Percentiles rank a stretch among this genome's conserved stretches.
These are phyloP conservation scores for Casuarina cunninghamiana DNA, from an alignment of 306 rosid species.

Conservation along the genomic window DNA sequence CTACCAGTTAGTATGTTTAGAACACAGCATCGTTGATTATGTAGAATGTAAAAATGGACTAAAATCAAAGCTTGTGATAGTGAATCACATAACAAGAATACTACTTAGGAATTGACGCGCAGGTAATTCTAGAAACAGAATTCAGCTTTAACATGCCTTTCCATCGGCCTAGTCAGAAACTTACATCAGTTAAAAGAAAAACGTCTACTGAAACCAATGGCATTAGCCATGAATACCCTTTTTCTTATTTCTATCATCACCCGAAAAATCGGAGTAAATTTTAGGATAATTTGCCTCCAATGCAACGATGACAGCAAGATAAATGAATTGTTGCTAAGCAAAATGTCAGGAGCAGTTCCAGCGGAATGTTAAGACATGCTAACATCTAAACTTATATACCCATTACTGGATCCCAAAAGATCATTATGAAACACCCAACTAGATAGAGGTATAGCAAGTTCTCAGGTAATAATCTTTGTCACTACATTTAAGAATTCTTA, in stretches of 20 bases:
- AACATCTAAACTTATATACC: background rate
- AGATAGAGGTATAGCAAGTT: background rate
- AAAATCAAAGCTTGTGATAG: background rate
- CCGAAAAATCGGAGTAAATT: background rate
- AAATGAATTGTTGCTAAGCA: background rate
- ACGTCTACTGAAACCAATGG: background rate
- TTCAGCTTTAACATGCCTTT: background rate
- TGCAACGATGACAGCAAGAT: background rate
- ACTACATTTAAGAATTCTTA: too few relatives aligned
- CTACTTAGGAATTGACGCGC: background rate
- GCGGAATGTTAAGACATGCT: background rate
- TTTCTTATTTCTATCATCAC: background rate
- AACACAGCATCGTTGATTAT: background rate
- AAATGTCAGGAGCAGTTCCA: background rate
- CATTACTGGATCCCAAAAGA: background rate
- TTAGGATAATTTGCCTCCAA: background rate
- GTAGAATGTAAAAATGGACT: background rate
- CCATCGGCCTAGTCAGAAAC: background rate
- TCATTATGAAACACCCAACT: background rate
- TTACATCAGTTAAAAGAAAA: background rate
- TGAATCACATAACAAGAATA: background rate
- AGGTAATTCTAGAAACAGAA: background rate
- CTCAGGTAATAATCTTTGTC: background rate
- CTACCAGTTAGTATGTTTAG: constrained; percentile 43
- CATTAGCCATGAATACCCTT: background rate